Evolutionary conservation across 2,329 filamentous ascomycete genomes (phyloP), one percentile per base, ranked within the genome.

Genomic region (Arthroderma sp.): DNA sequence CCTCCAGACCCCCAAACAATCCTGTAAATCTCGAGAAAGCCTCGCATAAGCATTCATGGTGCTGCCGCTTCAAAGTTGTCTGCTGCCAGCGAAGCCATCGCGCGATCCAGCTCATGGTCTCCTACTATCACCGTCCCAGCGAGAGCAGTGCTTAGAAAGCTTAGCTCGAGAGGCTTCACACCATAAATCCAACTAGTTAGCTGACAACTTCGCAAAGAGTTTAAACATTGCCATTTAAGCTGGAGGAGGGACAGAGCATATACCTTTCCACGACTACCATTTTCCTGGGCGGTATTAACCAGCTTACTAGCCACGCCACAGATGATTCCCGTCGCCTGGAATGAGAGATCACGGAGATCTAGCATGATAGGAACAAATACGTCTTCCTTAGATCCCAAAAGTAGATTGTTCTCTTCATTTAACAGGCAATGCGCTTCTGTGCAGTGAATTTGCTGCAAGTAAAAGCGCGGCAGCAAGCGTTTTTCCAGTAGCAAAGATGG

Each of bases 241-340:
- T 22, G 3, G 15, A 22, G 15, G 1, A 22, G 15, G 15, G 15
- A 22, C 15, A 3, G 15, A 22, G 15, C 15, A 22, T 22, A 22
- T 22, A 22, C 15, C 15, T 22, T 22, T 22, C 15, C 15, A 22
- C 1, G 15, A 22, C 15, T 22, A 22, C 15, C 15, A 22, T 22
- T 22, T 22, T 22, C 15, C 15, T 22, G 15, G 2, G 15, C 15
- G 1, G 15, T 22, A 22, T 22, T 22, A 1, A 87, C 83, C 29
- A 96, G 70, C 44, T 80, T 75, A 28, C 87, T 85, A 0, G 89
- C 88, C 2, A 98, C 85, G 29, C 91, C 89, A 53, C 88, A 95
- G 3, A 98, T 86, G 47, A 98, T 95, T 22, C 89, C 89, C 0
- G 88, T 94, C 5, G 86, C 87, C 61, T 94, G 86, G 36, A 89